Evolutionary conservation across 1,139 yeast genomes (phyloP).

Genomic region (Candida sp.): DNA sequence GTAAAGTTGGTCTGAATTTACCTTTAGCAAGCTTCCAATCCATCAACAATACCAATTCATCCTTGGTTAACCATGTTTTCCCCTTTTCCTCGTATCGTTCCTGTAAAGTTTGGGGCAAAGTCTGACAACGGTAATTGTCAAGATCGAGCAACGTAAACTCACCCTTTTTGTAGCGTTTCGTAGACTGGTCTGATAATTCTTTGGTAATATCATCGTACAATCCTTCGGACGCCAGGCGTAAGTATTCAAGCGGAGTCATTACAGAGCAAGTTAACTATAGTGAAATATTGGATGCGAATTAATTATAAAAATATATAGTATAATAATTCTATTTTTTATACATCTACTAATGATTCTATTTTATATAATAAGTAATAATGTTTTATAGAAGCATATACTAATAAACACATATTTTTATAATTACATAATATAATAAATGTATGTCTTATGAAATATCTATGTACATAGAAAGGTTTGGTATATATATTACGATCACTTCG

Average conservation of each 20-base stretch:
- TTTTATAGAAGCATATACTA: too few species aligned
- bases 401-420: too few species aligned
- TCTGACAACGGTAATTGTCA: conserved; percentile 30
- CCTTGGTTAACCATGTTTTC: conserved; percentile 26
- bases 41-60: conserved; percentile 38
- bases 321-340: too few species aligned
- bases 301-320: too few species aligned
- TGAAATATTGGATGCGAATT: not conserved
- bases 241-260: not conserved
- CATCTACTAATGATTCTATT: too few species aligned
- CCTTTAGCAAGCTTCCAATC: conserved; percentile 53
- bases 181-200: conserved; percentile 13
- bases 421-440: too few species aligned
- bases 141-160: conserved; percentile 26
- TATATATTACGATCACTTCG: too few species aligned
- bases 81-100: conserved; percentile 16
- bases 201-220: conserved; percentile 8
- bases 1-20: conserved; percentile 42
- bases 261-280: not conserved
- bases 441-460: too few species aligned
- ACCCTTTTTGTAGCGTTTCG: conserved; percentile 15
- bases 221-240: not conserved
- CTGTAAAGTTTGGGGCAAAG: conserved; percentile 22
- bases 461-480: too few species aligned
- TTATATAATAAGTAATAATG: too few species aligned